Evolutionary conservation across 2,329 filamentous ascomycete genomes (phyloP).

Genomic region (Pseudogymnoascus sp.): DNA sequence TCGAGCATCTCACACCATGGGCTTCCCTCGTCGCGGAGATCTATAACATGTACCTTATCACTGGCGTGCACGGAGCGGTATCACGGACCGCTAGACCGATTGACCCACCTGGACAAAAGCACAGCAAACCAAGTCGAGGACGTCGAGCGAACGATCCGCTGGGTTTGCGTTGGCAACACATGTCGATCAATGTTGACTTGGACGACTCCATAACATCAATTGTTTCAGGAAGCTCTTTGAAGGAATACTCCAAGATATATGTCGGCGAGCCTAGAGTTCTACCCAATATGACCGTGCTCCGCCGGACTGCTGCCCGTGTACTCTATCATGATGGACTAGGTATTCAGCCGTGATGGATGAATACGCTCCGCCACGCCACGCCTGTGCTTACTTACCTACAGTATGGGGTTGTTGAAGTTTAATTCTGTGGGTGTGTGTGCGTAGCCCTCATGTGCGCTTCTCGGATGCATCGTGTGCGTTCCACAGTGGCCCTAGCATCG

Average conservation of each 20-base stretch:
- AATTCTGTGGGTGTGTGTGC: not conserved
- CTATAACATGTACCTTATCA: constrained; percentile 1
- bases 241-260: constrained; percentile 1
- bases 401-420: constrained; percentile 5
- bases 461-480: constrained; percentile 4
- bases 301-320: not conserved
- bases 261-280: constrained; percentile 3
- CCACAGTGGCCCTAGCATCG: constrained; percentile 4
- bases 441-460: not conserved
- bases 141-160: not conserved
- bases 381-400: not conserved
- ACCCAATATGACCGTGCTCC: not conserved
- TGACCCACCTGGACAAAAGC: not conserved
- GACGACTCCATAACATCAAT: not conserved
- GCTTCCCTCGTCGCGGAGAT: not conserved
- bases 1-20: not conserved
- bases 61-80: not conserved
- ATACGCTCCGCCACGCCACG: not conserved
- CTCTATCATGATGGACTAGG: constrained; percentile 1
- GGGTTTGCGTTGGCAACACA: not conserved
- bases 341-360: constrained; percentile 6
- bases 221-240: constrained; percentile 1
- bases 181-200: not conserved
- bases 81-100: constrained; percentile 1
- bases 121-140: not conserved